A percentile compares a stretch with the other conserved stretches of the same genome.
phyloP scores from a whole-genome alignment of 2,329 filamentous ascomycete genomes.

The Xylaria sp. region DNA sequence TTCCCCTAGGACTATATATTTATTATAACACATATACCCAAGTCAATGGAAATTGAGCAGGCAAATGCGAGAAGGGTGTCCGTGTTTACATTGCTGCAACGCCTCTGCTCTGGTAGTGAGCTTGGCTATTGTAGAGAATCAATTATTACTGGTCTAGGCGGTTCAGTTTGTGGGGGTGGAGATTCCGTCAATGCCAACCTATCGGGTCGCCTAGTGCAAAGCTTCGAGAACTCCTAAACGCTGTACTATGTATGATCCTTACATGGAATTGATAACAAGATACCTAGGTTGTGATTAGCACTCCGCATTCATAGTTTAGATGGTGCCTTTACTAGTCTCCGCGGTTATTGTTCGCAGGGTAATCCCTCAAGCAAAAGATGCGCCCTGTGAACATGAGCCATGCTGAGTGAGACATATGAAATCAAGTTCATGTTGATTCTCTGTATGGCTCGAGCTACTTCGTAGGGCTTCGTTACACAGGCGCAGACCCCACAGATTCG shows the following conservation, averaged over 20 bases:
- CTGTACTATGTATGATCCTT: neutral
- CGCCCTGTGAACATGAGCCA: neutral
- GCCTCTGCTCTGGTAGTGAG: neutral
- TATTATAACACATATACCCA: neutral
- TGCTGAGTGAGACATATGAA: constrained; percentile 4
- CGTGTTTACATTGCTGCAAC: neutral
- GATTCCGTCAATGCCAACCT: constrained; percentile 3
- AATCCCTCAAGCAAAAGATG: neutral
- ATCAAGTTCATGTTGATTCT: neutral
- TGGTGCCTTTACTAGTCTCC: neutral
- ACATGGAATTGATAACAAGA: neutral
- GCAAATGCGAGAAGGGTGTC: neutral
- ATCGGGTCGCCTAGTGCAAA: neutral
- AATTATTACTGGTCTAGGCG: neutral
- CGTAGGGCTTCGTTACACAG: neutral
- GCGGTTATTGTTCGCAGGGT: neutral
- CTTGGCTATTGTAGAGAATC: neutral
- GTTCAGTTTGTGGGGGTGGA: constrained; percentile 3
- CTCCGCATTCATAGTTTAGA: neutral
- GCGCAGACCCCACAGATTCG: neutral
- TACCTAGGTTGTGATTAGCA: neutral
- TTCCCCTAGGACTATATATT: neutral
- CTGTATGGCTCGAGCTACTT: too few species aligned
- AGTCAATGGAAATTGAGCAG: neutral
- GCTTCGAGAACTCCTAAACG: neutral